Base-by-base conservation (phyloP, 1,284 basidiomycete genomes). In the Tilletia walkeri region DNA sequence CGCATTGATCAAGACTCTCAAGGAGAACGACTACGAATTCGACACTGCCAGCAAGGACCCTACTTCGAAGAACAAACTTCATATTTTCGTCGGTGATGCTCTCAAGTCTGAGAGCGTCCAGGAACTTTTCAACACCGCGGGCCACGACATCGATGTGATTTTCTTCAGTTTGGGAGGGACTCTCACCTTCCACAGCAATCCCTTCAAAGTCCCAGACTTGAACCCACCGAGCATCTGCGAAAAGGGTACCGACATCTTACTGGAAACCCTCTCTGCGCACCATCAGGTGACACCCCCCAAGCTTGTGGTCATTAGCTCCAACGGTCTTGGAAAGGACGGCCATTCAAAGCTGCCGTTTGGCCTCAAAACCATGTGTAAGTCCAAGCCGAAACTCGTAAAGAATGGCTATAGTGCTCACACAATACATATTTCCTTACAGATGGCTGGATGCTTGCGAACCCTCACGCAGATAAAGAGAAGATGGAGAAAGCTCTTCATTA, bases 51-150 rank as follows among this genome's bases (percentile, higher is more conserved):
- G 14, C n/a, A 12, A 49, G n/a, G 48, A 49, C n/a, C 14, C 48
- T 12, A n/a, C 48, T 12, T 12, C n/a, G 14, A 49, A n/a, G 48
- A 49, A 49, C 48, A 49, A n/a, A n/a, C 48, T 49, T n/a, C 48
- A 49, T n/a, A 49, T 49, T n/a, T 49, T 49, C n/a, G 48, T 49
- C 48, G 48, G 48, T n/a, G 48, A 49, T n/a, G 48, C 48, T n/a
- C 48, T 49, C 48, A 49, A 49, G 48, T 12, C 48, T 12, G 48
- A 49, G 48, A 49, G 48, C 48, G 48, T 49, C 12, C 48, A 49
- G 48, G 14, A 49, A 49, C 48, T 49, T 49, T 49, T 49, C 48
- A n/a, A 12, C n/a, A 49, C 48, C 14, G 48, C 48, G n/a, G 48
- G 48, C 48, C 12, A 49, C 48, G 48, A 49, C 48, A 49, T 49